phyloP scores from a whole-genome alignment of 2,329 filamentous ascomycete genomes.

The Colletotrichum godetiae region DNA sequence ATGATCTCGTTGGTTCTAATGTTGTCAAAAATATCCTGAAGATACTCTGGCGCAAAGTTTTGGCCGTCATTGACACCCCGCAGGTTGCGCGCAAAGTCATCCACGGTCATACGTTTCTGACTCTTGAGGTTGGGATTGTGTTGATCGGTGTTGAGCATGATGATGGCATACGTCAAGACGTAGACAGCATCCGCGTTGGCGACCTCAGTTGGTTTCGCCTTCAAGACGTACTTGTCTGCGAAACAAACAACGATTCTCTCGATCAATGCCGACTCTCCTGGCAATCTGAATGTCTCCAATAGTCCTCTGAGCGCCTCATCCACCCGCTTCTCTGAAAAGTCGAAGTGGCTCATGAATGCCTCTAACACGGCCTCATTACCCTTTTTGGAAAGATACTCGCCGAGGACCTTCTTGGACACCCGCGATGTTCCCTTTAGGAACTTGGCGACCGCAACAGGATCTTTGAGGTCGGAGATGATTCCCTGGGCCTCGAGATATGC shows the following conservation, averaged over 20 bases:
- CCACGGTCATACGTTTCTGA: slow-evolving; percentile 83
- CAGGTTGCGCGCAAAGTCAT: slow-evolving; percentile 89
- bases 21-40: slow-evolving; percentile 88
- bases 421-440: slow-evolving; percentile 90
- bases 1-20: slow-evolving; percentile 97
- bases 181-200: slow-evolving; percentile 89
- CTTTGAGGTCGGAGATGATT: slow-evolving; percentile 80
- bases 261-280: slow-evolving; percentile 92
- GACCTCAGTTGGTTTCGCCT: slow-evolving; percentile 77
- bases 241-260: slow-evolving; percentile 92
- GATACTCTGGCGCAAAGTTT: slow-evolving; percentile 85
- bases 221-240: slow-evolving; percentile 83
- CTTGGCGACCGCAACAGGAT: slow-evolving; percentile 82
- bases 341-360: slow-evolving; percentile 87
- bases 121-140: slow-evolving; percentile 91
- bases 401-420: slow-evolving; percentile 89
- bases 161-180: slow-evolving; percentile 93
- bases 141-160: slow-evolving; percentile 97
- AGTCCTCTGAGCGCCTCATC: slow-evolving; percentile 90
- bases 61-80: slow-evolving; percentile 87
- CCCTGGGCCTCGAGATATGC: slow-evolving; percentile 87
- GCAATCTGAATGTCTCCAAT: slow-evolving; percentile 92
- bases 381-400: slow-evolving; percentile 93
- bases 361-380: slow-evolving; percentile 87
- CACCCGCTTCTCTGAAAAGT: slow-evolving; percentile 87